Conservation (phyloP, 805 yeast species). For the Starmerella apicola region DNA sequence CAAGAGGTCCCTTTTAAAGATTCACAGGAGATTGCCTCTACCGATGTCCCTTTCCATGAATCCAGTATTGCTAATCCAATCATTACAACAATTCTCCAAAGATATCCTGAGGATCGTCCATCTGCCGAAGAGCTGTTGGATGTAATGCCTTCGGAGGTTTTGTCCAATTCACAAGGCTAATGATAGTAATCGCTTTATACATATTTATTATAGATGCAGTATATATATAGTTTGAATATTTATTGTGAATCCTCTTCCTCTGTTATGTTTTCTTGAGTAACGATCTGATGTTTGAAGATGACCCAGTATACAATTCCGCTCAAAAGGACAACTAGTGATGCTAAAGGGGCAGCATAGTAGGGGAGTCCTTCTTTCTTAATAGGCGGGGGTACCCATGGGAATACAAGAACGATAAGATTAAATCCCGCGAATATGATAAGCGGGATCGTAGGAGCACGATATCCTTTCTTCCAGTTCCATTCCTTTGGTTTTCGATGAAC, state of each 20-base stretch:
- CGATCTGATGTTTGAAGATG: constrained; percentile 5
- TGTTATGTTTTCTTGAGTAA: background rate
- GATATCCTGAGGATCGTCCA: constrained; percentile 7
- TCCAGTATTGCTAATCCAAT: constrained; percentile 6
- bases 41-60: constrained; percentile 36
- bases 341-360: constrained; percentile 46
- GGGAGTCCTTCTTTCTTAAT: constrained; percentile 31
- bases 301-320: constrained; percentile 35
- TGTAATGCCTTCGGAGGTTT: too few species aligned
- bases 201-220: background rate
- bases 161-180: too few species aligned
- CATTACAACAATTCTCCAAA: constrained; percentile 4
- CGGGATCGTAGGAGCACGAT: constrained; percentile 14
- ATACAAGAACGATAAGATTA: constrained; percentile 39
- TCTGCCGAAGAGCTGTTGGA: constrained; percentile 7
- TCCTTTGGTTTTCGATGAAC: constrained; percentile 33
- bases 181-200: too few species aligned
- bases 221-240: background rate
- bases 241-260: background rate
- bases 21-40: constrained; percentile 91
- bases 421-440: constrained; percentile 33
- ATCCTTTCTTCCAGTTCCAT: constrained; percentile 30
- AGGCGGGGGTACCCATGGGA: constrained; percentile 49
- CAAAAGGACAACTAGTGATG: constrained; percentile 37
- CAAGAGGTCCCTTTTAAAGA: constrained; percentile 93